phyloP scores from a whole-genome alignment of 2,329 filamentous ascomycete species.

The Fusarium pininemorale region DNA sequence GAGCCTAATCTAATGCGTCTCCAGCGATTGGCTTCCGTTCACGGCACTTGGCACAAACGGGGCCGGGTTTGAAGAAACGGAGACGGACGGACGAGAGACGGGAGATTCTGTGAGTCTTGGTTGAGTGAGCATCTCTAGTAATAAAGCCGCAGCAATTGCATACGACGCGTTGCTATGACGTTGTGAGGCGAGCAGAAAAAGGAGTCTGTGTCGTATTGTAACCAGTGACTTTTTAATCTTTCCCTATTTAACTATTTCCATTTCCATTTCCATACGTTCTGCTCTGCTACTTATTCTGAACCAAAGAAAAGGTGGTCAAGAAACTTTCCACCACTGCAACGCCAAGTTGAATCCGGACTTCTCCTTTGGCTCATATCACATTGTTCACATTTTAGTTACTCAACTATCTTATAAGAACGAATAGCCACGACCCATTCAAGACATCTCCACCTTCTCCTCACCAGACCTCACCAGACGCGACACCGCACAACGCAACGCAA shows the following conservation, averaged over 20 bases:
- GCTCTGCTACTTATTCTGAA: background rate
- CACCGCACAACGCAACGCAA: background rate
- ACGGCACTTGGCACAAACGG: background rate
- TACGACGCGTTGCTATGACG: conserved; percentile 18
- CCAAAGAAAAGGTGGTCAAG: background rate
- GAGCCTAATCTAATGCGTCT: background rate
- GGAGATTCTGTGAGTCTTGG: background rate
- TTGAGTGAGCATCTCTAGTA: background rate
- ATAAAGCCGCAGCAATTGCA: background rate
- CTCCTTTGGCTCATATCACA: background rate
- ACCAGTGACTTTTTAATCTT: background rate
- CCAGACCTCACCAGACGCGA: background rate
- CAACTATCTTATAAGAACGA: background rate
- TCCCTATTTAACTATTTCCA: background rate
- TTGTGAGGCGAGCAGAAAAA: conserved; percentile 4
- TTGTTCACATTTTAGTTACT: background rate
- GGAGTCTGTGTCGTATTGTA: background rate
- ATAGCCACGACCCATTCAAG: background rate
- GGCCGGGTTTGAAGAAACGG: background rate
- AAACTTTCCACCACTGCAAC: conserved; percentile 11
- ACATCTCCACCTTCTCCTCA: background rate
- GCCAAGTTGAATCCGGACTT: background rate
- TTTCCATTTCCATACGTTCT: background rate
- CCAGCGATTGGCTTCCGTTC: background rate
- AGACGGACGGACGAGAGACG: background rate